Evolutionary conservation across 345 rosid genomes (phyloP).

Genomic region (Microcos paniculata): DNA sequence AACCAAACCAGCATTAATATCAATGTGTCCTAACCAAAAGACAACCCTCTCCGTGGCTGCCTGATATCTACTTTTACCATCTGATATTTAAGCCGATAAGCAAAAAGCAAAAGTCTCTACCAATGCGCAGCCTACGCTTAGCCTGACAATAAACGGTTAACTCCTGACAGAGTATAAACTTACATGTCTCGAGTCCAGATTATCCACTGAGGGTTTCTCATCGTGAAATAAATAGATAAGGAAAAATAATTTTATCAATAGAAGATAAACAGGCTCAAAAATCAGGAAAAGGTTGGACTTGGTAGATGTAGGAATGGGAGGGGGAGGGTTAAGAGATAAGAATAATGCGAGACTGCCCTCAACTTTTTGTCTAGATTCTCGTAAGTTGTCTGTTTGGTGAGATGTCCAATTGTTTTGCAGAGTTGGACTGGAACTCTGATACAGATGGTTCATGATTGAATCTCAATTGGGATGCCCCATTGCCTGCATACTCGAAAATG

Average conservation of each 20-base stretch:
- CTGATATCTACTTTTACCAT: not conserved
- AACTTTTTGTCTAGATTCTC: constrained; percentile 9
- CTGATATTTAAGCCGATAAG: not conserved
- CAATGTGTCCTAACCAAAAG: constrained; percentile 23
- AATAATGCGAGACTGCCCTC: constrained; percentile 28
- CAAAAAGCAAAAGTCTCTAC: no score
- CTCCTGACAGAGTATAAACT: not conserved
- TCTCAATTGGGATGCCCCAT: constrained; percentile 7
- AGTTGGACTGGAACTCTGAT: not conserved
- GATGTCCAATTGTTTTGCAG: constrained; percentile 21
- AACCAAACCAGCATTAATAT: constrained; percentile 6
- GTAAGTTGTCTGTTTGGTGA: constrained; percentile 22
- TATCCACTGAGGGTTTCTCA: not conserved
- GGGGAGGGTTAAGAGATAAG: constrained; percentile 16
- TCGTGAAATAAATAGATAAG: not conserved
- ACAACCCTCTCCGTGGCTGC: constrained; percentile 1
- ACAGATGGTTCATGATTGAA: not conserved
- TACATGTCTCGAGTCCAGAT: not conserved
- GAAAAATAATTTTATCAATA: not conserved
- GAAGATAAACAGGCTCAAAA: not conserved
- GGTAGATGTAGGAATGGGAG: constrained; percentile 10
- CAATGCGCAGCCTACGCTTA: not conserved
- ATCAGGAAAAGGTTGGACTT: not conserved
- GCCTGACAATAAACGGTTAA: not conserved
- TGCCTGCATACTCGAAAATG: constrained; percentile 10